A percentile compares a stretch with the other conserved stretches of the same genome.
Evolutionary conservation across 805 yeast genomes (phyloP).

Genomic region (Maudiozyma saulgeensis): DNA sequence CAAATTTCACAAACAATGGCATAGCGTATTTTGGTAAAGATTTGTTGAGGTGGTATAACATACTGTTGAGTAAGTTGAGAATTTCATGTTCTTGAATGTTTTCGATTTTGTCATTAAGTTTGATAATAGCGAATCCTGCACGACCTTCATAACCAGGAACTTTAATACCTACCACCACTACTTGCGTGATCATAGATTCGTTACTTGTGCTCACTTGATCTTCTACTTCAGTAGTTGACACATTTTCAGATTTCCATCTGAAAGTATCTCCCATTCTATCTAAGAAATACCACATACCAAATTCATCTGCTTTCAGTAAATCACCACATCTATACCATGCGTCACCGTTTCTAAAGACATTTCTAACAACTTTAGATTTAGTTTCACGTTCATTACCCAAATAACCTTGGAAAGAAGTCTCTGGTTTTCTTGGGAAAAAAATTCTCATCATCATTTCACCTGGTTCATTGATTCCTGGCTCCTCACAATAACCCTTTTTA

Average conservation of each 20-base stretch:
- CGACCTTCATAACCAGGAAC: conserved; percentile 88
- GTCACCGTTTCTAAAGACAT: conserved; percentile 79
- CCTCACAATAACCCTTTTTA: conserved; percentile 52
- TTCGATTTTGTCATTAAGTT: conserved; percentile 32
- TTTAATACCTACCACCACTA: conserved; percentile 79
- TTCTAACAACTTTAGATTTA: conserved; percentile 57
- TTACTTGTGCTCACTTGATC: conserved; percentile 43
- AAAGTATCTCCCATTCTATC: conserved; percentile 93
- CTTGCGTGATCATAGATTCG: conserved; percentile 39
- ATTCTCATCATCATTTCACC: conserved; percentile 84
- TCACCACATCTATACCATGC: conserved; percentile 90
- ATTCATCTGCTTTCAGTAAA: conserved; percentile 55
- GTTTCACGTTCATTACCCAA: conserved; percentile 73
- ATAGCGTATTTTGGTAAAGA: conserved; percentile 76
- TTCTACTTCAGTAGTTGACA: conserved; percentile 88
- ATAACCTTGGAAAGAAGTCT: conserved; percentile 81
- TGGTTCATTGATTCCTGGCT: conserved; percentile 52
- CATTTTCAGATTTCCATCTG: conserved; percentile 95
- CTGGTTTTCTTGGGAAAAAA: conserved; percentile 51
- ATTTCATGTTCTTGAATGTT: conserved; percentile 15
- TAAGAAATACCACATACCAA: conserved; percentile 69
- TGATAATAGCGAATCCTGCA: conserved; percentile 81
- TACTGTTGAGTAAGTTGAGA: conserved; percentile 29
- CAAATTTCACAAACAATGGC: conserved; percentile 73
- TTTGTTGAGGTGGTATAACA: conserved; percentile 30